A percentile compares a stretch with the other conserved stretches of the same genome.
phyloP scores from a whole-genome alignment of 306 rosid genomes.

The Corylus heterophylla region DNA sequence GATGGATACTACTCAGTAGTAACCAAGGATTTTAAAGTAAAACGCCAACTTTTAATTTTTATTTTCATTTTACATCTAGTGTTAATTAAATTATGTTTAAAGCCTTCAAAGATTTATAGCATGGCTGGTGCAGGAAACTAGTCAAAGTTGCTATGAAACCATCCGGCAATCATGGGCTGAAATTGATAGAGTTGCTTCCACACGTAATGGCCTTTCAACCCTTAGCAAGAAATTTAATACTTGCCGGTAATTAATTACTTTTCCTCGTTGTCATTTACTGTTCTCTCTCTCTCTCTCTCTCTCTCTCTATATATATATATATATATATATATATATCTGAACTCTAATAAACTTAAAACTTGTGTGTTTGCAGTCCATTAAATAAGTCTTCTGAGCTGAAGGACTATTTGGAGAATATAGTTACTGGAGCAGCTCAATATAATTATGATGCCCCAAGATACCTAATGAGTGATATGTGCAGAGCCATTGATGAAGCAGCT shows the following conservation, averaged over 20 bases:
- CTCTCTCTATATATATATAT: no score
- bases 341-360: neutral
- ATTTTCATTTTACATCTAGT: neutral
- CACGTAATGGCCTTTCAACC: conserved; percentile 42
- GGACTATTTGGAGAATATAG: conserved; percentile 24
- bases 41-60: neutral
- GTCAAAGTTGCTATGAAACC: conserved; percentile 49
- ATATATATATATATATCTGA: no score
- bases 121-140: conserved; percentile 44
- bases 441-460: conserved; percentile 22
- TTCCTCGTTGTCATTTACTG: neutral
- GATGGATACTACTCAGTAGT: conserved; percentile 45
- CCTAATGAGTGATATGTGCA: conserved; percentile 28
- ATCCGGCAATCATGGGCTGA: conserved; percentile 57
- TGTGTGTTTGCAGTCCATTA: conserved; percentile 21
- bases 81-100: neutral
- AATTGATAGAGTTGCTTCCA: conserved; percentile 46
- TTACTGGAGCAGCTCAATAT: conserved; percentile 32
- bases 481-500: conserved; percentile 33
- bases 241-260: conserved; percentile 41
- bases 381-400: conserved; percentile 19
- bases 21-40: conserved; percentile 47
- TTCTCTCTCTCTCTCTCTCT: no score
- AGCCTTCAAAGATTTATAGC: neutral
- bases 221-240: conserved; percentile 48